A percentile compares a stretch with the other conserved stretches of the same genome.
Evolutionary conservation across 2,329 filamentous ascomycete genomes (phyloP).

Genomic region (Colletotrichum limetticola): DNA sequence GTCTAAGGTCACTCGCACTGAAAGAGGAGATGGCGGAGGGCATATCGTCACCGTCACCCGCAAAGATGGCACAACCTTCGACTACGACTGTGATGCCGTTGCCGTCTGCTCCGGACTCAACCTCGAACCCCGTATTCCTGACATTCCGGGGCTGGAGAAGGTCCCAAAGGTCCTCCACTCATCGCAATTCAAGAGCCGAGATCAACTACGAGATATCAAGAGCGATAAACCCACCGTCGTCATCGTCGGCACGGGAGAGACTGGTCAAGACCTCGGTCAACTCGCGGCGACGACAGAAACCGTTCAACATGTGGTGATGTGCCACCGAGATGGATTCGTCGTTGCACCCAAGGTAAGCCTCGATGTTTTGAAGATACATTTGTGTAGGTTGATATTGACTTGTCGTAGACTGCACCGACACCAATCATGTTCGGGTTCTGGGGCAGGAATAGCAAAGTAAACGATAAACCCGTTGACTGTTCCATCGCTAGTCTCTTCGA

Average conservation of each 20-base stretch:
- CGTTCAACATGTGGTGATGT: conserved; percentile 53
- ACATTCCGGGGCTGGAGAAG: conserved; percentile 50
- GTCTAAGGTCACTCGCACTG: conserved; percentile 44
- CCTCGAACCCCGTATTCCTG: conserved; percentile 51
- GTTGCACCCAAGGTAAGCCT: conserved; percentile 53
- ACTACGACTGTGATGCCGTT: conserved; percentile 53
- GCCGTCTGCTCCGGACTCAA: conserved; percentile 58
- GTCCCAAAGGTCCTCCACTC: conserved; percentile 54
- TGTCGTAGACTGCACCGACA: conserved; percentile 18
- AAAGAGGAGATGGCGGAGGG: background rate
- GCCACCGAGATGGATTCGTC: conserved; percentile 58
- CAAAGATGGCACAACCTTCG: background rate
- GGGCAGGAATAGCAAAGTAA: conserved; percentile 6
- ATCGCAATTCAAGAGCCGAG: conserved; percentile 52
- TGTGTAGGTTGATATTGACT: background rate
- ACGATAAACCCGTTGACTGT: conserved; percentile 56
- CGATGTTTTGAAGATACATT: too few relatives aligned
- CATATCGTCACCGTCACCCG: conserved; percentile 18
- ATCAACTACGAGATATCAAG: conserved; percentile 52
- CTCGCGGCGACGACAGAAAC: conserved; percentile 55
- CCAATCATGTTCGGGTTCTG: conserved; percentile 30
- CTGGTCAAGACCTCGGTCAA: conserved; percentile 56
- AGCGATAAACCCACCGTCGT: conserved; percentile 46
- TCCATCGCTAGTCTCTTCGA: conserved; percentile 61
- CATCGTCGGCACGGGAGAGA: conserved; percentile 58